These are phyloP conservation scores for Acanthochlamys bracteata DNA, from an alignment of 106 monocot species.

Conservation along the genomic window DNA sequence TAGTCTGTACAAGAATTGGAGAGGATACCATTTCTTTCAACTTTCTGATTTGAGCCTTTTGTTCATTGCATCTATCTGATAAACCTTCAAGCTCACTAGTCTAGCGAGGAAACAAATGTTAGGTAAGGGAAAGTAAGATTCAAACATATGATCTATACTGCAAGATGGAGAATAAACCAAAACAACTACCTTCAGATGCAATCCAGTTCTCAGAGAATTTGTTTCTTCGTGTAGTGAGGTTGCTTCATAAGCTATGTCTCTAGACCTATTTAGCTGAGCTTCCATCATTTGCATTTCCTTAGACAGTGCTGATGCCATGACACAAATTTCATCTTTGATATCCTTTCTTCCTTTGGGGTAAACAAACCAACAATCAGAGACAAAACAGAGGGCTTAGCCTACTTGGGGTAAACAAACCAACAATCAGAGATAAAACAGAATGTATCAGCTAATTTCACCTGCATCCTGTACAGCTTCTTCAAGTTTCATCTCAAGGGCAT, in stretches of 20 bases:
- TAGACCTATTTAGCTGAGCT: conserved; percentile 72
- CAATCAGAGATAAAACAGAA: neutral
- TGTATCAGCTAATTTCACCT: conserved; percentile 37
- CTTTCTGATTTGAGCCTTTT: conserved; percentile 49
- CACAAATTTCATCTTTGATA: conserved; percentile 82
- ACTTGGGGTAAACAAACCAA: neutral
- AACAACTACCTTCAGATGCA: conserved; percentile 63
- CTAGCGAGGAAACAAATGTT: conserved; percentile 30
- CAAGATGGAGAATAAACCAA: too few species aligned
- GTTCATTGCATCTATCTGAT: conserved; percentile 46
- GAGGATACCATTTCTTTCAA: conserved; percentile 63
- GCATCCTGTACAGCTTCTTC: conserved; percentile 87
- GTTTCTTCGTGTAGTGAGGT: conserved; percentile 50
- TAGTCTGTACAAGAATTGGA: too few species aligned
- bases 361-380: neutral
- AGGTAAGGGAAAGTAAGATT: too few species aligned
- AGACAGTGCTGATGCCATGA: conserved; percentile 76
- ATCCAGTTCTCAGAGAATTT: conserved; percentile 34
- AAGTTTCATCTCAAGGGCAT: conserved; percentile 67
- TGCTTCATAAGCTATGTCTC: conserved; percentile 65
- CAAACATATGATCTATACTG: too few species aligned
- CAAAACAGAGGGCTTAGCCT: too few species aligned
- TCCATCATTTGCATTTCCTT: conserved; percentile 94
- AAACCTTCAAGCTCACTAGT: conserved; percentile 43
- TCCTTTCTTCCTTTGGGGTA: conserved; percentile 68